Evolutionary conservation across 2,329 filamentous ascomycete species (phyloP), one percentile per base, ranked within the genome.

Genomic region (Colletotrichum sp.): DNA sequence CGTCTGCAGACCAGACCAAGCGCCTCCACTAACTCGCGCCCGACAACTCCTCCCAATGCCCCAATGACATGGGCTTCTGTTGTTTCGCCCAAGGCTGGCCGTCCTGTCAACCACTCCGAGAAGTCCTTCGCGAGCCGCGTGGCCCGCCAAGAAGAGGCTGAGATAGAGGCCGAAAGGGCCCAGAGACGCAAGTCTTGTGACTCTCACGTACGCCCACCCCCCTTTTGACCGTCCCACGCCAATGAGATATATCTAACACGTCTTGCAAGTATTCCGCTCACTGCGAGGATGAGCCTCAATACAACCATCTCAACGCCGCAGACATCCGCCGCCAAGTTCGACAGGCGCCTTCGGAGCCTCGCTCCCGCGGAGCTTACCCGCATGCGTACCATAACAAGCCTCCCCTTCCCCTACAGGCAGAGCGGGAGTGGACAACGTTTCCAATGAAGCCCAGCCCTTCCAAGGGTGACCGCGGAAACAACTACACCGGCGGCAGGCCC

Each of bases 71-170:
- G 16, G 39, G 24, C 36, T 10, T 49, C 24, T 8, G 36, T 28
- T 6, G 18, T 65, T 5, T 49, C 44, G 3, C 44, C 44, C 5
- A 49, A 12, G 44, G 62, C 32, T 1, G 8, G 21, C 24, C 16
- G 63, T 6, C 4, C 34, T 3, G 24, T 16, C 16, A 24, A 21
- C 4, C 24, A 59, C 55, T 28, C 21, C n/a, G 55, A 59, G 55
- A 28, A 10, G 0, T 59, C 24, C 1, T 59, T 59, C 55, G 1
- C 1, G 9, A 26, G 55, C 3, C 55, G 55, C 21, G 5, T 28
- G 0, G 55, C 0, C 1, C 55, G 55, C 1, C 55, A 28, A 2
- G 55, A 18, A 5, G 55, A 24, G 52, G 1, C 24, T 5, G n/a
- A 55, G 1, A 24, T 21, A 52, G 44, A 55, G 3, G n/a, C 24